A percentile compares a stretch with the other conserved stretches of the same genome.
These are phyloP conservation scores for Vigna reflexopilosa DNA, from an alignment of 306 rosid genomes.

Conservation along the genomic window DNA sequence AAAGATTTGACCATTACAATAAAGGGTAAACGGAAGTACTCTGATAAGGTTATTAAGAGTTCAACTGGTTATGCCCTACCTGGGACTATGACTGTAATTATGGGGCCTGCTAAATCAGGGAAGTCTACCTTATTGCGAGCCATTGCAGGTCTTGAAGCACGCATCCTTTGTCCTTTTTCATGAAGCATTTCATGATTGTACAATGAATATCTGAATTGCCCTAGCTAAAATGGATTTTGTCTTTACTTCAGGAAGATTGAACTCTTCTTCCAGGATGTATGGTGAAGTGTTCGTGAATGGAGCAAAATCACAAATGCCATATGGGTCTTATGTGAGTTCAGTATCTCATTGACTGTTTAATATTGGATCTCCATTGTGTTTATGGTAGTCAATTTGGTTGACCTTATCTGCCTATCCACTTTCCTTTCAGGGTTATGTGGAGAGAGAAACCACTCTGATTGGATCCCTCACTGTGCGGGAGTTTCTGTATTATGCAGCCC, in stretches of 20 bases:
- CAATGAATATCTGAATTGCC: constrained; percentile 36
- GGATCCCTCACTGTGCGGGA: constrained; percentile 98
- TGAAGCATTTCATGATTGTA: constrained; percentile 36
- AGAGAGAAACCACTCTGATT: constrained; percentile 85
- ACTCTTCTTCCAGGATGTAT: constrained; percentile 78
- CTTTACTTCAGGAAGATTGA: constrained; percentile 76
- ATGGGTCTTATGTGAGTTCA: constrained; percentile 92
- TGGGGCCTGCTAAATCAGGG: constrained; percentile 99
- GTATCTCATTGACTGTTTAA: constrained; percentile 16
- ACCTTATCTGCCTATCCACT: constrained; percentile 30
- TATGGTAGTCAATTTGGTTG: constrained; percentile 1
- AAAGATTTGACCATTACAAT: constrained; percentile 93
- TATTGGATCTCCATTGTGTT: constrained; percentile 33
- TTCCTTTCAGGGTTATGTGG: constrained; percentile 85
- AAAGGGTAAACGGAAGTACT: constrained; percentile 93
- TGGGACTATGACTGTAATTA: constrained; percentile 93
- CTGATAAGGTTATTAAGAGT: constrained; percentile 93
- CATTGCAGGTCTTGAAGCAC: constrained; percentile 73
- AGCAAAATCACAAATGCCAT: constrained; percentile 67
- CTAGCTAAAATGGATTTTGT: constrained; percentile 44
- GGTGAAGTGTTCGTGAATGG: constrained; percentile 97
- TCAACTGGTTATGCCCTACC: constrained; percentile 98
- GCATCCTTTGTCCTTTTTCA: constrained; percentile 31
- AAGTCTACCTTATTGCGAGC: constrained; percentile 91
- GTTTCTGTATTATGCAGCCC: constrained; percentile 89